Percentiles rank a stretch among this genome's conserved stretches.
Conservation (phyloP, 768 basidiomycete species). For the Naganishia vaughanmartiniae region DNA sequence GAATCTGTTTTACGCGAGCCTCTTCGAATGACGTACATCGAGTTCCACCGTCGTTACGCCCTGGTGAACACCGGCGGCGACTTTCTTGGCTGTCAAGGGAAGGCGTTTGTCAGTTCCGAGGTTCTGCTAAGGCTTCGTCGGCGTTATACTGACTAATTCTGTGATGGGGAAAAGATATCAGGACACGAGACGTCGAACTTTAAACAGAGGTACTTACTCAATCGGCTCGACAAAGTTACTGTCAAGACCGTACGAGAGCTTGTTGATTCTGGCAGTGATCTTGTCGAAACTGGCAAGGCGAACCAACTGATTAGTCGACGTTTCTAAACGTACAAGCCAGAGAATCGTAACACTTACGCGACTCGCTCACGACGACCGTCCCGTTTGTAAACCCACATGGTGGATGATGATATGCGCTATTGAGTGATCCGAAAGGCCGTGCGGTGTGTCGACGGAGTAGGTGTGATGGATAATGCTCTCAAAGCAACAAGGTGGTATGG, state of each 20-base stretch:
- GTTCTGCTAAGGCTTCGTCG: not conserved
- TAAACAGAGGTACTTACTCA: constrained; percentile 61
- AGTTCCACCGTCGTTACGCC: constrained; percentile 97
- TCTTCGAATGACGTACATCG: constrained; percentile 63
- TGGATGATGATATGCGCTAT: not conserved
- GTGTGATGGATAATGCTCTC: too few relatives aligned
- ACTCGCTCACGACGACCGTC: constrained; percentile 49
- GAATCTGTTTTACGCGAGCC: not conserved
- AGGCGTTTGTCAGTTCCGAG: not conserved
- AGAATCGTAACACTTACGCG: constrained; percentile 29
- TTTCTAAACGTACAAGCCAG: not conserved
- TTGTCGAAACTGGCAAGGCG: constrained; percentile 48
- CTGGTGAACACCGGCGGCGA: constrained; percentile 28
- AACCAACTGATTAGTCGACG: not conserved
- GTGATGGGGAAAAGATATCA: constrained; percentile 7
- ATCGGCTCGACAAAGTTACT: constrained; percentile 86
- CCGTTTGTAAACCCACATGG: constrained; percentile 46
- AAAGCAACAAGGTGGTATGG: too few relatives aligned
- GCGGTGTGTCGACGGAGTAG: too few relatives aligned
- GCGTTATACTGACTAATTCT: constrained; percentile 16
- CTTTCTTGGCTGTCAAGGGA: constrained; percentile 67
- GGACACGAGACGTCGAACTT: not conserved
- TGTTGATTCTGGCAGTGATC: constrained; percentile 50
- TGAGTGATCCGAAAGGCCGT: too few relatives aligned
- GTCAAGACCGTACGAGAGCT: constrained; percentile 92